Conservation (phyloP, 2,329 filamentous ascomycete species). For the Beauveria bassiana region DNA sequence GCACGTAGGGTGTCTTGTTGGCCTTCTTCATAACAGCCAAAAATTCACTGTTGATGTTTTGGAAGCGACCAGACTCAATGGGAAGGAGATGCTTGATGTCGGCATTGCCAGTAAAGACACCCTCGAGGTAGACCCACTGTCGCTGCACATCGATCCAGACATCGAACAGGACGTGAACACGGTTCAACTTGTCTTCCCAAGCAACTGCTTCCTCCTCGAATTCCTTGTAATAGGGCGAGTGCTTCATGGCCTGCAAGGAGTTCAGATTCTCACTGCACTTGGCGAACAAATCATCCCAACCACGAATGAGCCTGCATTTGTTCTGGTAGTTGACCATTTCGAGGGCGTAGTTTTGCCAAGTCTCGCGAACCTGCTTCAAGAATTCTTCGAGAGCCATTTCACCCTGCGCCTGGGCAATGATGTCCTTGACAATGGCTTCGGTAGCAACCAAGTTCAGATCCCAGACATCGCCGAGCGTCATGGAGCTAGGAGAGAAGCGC, state of each 20-base stretch:
- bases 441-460: conserved; percentile 85
- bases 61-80: conserved; percentile 92
- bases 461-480: conserved; percentile 98
- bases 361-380: conserved; percentile 89
- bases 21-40: conserved; percentile 99
- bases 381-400: conserved; percentile 99
- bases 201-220: conserved; percentile 95
- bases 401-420: conserved; percentile 91
- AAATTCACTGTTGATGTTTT: conserved; percentile 99
- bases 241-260: conserved; percentile 95
- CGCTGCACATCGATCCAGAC: conserved; percentile 99
- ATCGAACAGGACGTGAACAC: conserved; percentile 94
- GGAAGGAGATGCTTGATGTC: conserved; percentile 98
- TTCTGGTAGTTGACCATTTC: conserved; percentile 97
- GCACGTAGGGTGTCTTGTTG: conserved; percentile 87
- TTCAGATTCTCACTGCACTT: conserved; percentile 98
- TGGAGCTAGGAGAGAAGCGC: conserved; percentile 85
- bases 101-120: conserved; percentile 95
- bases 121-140: conserved; percentile 98
- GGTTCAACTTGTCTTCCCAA: conserved; percentile 97
- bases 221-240: conserved; percentile 98
- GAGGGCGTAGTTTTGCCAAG: conserved; percentile 89
- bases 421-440: conserved; percentile 81
- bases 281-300: conserved; percentile 96
- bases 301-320: conserved; percentile 93